These are phyloP conservation scores for Hyphodiscus sp. DNA, from an alignment of 2,329 filamentous ascomycete species.

Conservation along the genomic window DNA sequence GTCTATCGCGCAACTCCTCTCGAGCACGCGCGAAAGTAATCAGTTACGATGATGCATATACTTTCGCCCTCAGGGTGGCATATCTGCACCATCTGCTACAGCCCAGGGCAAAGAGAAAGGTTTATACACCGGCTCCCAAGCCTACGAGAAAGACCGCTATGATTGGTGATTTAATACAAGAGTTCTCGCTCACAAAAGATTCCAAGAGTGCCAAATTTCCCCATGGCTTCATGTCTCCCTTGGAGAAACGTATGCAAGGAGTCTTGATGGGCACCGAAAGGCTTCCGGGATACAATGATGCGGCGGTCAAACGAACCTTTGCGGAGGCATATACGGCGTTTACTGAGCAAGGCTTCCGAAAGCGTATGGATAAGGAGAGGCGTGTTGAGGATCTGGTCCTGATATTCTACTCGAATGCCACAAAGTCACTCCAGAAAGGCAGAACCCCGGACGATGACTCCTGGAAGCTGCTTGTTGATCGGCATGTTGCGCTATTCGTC, in stretches of 20 bases:
- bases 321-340: constrained; percentile 91
- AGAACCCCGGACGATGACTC: constrained; percentile 73
- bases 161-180: constrained; percentile 84
- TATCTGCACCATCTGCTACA: constrained; percentile 91
- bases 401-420: constrained; percentile 94
- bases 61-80: constrained; percentile 81
- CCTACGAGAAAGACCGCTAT: constrained; percentile 57
- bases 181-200: constrained; percentile 63
- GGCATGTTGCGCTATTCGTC: constrained; percentile 91
- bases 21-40: constrained; percentile 42
- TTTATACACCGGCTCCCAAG: constrained; percentile 67
- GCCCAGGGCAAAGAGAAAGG: constrained; percentile 80
- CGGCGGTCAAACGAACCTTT: constrained; percentile 88
- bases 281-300: constrained; percentile 82
- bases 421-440: constrained; percentile 78
- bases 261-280: constrained; percentile 70
- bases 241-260: constrained; percentile 42
- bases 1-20: constrained; percentile 33
- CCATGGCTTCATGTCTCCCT: constrained; percentile 61
- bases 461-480: constrained; percentile 88
- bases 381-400: constrained; percentile 87
- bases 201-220: constrained; percentile 66
- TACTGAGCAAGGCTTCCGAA: constrained; percentile 81
- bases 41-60: constrained; percentile 77
- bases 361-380: constrained; percentile 88